Evolutionary conservation across 2,329 filamentous ascomycete species (phyloP), one percentile per base, ranked within the genome.

Genomic region (Ramularia endophylla): DNA sequence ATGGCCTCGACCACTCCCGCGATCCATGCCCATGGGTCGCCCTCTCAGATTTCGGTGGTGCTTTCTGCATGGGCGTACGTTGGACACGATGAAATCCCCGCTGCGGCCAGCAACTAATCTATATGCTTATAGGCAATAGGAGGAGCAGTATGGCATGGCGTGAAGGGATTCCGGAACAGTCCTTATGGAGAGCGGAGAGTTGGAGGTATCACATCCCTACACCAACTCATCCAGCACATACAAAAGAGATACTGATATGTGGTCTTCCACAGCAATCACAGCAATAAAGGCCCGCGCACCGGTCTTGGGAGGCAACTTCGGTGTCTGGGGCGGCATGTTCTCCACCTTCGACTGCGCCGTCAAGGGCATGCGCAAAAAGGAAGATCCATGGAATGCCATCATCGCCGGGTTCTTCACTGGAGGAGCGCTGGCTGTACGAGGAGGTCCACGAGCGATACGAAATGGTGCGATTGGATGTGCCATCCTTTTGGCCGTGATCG

Each of bases 11-110:
- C 80, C 92, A 97, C 75, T 85, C 86, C 51, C 80, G 92, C 72
- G 92, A 97, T 69, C 92, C 92, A 50, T 97, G 92, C 70, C 92
- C 92, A 42, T 97, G 84, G 83, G 89, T 97, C 61, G 85, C 92
- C 53, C 77, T 97, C 55, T 95, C 89, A 70, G 92, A 98, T 72
- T 97, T 97, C 65, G 92, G 92, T 50, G 92, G 92, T 70, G 92
- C 90, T 43, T 95, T 97, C 61, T 83, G 79, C 63, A 97, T 95
- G 90, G 90, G 90, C 58, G 87, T 92, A 85, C 53, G 85, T 50
- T 40, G 33, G 11, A 13, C 30, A 28, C 35, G 12, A 25, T 29
- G 37, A 27, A 18, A 16, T 12, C 4, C 15, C 8, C n/a, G 2
- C 27, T 20, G 11, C 16, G 9, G 28, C 11, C 9, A 22, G n/a